phyloP scores from a whole-genome alignment of 2,329 filamentous ascomycete genomes.

The Neonectria ditissima region DNA sequence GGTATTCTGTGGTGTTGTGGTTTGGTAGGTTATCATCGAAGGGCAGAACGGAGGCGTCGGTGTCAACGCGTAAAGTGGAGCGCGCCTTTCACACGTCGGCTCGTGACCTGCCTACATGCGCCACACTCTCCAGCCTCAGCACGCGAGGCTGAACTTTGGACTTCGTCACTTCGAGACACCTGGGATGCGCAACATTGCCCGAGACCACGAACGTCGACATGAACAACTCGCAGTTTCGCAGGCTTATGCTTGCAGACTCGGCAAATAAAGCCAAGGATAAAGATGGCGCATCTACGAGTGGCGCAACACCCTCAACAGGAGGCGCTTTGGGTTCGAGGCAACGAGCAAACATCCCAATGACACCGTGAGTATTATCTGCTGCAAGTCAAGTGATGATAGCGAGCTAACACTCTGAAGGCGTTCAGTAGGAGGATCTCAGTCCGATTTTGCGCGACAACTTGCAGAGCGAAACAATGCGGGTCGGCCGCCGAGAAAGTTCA shows the following conservation, averaged over 20 bases:
- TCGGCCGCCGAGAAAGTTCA: constrained; percentile 77
- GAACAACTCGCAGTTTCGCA: constrained; percentile 97
- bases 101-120: constrained; percentile 49
- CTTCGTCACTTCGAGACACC: constrained; percentile 15
- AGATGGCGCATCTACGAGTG: constrained; percentile 59
- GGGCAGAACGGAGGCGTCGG: constrained; percentile 10
- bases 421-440: constrained; percentile 65
- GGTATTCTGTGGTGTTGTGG: not conserved
- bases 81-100: constrained; percentile 53
- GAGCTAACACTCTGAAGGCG: constrained; percentile 62
- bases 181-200: constrained; percentile 2
- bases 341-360: constrained; percentile 90
- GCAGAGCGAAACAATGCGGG: constrained; percentile 73
- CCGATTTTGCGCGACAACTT: constrained; percentile 86
- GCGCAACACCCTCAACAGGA: constrained; percentile 47
- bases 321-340: constrained; percentile 79
- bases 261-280: constrained; percentile 53
- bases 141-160: constrained; percentile 34
- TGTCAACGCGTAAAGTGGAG: constrained; percentile 53
- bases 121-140: constrained; percentile 37
- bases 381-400: constrained; percentile 2
- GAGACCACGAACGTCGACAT: constrained; percentile 60
- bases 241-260: constrained; percentile 71
- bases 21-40: not conserved
- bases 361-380: constrained; percentile 72